These are phyloP conservation scores for Boletus calvinii DNA, from an alignment of 1,284 basidiomycete species.

Conservation along the genomic window DNA sequence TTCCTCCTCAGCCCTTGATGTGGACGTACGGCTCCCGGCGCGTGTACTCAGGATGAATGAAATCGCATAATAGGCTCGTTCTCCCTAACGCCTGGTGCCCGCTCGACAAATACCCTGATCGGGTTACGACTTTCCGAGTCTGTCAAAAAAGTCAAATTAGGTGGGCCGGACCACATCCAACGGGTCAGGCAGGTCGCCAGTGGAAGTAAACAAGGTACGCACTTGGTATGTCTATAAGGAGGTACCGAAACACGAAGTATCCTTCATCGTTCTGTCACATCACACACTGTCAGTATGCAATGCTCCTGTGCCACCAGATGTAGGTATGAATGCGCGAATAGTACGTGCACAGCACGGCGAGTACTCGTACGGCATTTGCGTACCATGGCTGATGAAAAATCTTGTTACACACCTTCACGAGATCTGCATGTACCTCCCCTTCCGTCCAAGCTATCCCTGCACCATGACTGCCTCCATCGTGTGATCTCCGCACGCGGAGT, in stretches of 20 bases:
- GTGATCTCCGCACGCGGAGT: slow-evolving; percentile 46
- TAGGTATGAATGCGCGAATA: slow-evolving; percentile 1
- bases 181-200: slow-evolving; percentile 7
- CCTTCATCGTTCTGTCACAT: slow-evolving; percentile 64
- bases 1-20: slow-evolving; percentile 11
- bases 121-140: slow-evolving; percentile 63
- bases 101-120: slow-evolving; percentile 70
- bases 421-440: slow-evolving; percentile 76
- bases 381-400: neutral
- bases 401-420: slow-evolving; percentile 57
- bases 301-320: slow-evolving; percentile 4
- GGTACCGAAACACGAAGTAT: slow-evolving; percentile 74
- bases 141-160: slow-evolving; percentile 30
- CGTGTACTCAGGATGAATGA: slow-evolving; percentile 40
- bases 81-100: slow-evolving; percentile 62
- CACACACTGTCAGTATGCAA: slow-evolving; percentile 13
- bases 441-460: slow-evolving; percentile 56
- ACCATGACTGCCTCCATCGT: slow-evolving; percentile 32
- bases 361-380: slow-evolving; percentile 1
- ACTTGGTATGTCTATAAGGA: slow-evolving; percentile 80
- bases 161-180: neutral
- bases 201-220: slow-evolving; percentile 32
- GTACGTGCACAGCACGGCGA: slow-evolving; percentile 3
- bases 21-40: slow-evolving; percentile 8
- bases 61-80: slow-evolving; percentile 71